Evolutionary conservation across 768 basidiomycete genomes (phyloP), one percentile per base, ranked within the genome.

Genomic region (Podaxis sp.): DNA sequence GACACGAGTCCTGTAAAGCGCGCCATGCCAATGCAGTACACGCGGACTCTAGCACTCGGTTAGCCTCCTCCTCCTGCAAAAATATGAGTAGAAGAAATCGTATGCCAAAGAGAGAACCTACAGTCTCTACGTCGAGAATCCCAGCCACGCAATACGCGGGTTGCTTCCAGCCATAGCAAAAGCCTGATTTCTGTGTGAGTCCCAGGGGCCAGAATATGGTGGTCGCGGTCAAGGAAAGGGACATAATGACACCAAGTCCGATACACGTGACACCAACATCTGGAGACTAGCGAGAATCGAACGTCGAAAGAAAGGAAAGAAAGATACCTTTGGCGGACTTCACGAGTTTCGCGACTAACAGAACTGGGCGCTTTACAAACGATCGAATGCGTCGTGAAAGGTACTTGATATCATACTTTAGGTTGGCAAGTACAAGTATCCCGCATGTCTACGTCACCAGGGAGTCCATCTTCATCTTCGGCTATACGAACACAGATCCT

Each of bases 121-220:
- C 61, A 22, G 54, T 55, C 2, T 68, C 63, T 2, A 66, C 69
- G 9, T 74, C 67, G 17, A 87, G 54, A 29, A 85, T 74, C 2
- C 86, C 86, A 15, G 80, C 84, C 15, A 88, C 79, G 67, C 84
- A 85, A 2, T 82, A 70, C 2, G 74, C 69, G 33, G 82, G 82
- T 11, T 66, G 66, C 7, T 72, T 64, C 87, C 88, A 89, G 9
- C 88, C 88, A 67, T 86, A 89, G 65, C 80, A 79, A 57, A 83
- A 77, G 2, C 87, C 85, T 22, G 72, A 71, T n/a, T 69, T 49
- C 53, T 69, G 51, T 53, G 71, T 65, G 25, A 81, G 72, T 68
- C 85, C 84, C 27, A 72, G 68, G 33, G 88, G 88, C 86, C 87
- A 89, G 68, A 88, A 85, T 61, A 87, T 67, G 40, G 79, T 77